Base-by-base conservation (phyloP, 2,329 filamentous ascomycete genomes). In the Diplodia sapinea region DNA sequence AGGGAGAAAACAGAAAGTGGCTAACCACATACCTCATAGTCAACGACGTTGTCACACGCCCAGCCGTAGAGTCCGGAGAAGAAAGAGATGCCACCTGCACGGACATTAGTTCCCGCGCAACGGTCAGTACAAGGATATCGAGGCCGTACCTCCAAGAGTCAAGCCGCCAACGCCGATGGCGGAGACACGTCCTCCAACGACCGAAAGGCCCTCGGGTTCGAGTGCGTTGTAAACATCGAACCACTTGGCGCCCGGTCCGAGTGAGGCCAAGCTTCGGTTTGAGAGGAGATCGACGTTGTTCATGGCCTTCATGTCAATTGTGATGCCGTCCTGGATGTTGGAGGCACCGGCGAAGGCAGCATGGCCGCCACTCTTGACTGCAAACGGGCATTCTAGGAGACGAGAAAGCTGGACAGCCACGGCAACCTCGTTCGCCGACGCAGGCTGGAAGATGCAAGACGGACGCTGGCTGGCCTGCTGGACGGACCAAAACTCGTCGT, bases 361-460 rank as follows among this genome's bases (percentile, higher is more conserved):
- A 69, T 84, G 82, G 2, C 82, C 82, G 36, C 82, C 82, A 59
- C 79, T 77, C 64, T 80, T 81, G 2, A 84, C 76, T 2, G 80
- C 79, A 66, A 82, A 82, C 77, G 72, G 74, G 54, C 75, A 78
- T 57, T 71, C 63, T 12, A 70, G 69, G 50, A 71, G 67, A 59
- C 65, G 65, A 23, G 70, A 65, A 7, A 69, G n/a, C 33, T 67
- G 59, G 3, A 70, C 51, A 20, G 64, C 55, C 9, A 54, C 54
- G n/a, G 68, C 52, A 13, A 71, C 67, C 17, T 71, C 69, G 33
- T 50, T 54, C 20, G 68, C 56, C 6, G 50, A 57, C 11, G 23
- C 20, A 6, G 69, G 72, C 23, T 75, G 73, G 63, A 77, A 75
- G 15, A 76, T 68, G 71, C 69, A 70, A 70, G 63, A 69, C 8